Conservation (phyloP, 1,284 basidiomycete species). For the Trichosporon sp. region DNA sequence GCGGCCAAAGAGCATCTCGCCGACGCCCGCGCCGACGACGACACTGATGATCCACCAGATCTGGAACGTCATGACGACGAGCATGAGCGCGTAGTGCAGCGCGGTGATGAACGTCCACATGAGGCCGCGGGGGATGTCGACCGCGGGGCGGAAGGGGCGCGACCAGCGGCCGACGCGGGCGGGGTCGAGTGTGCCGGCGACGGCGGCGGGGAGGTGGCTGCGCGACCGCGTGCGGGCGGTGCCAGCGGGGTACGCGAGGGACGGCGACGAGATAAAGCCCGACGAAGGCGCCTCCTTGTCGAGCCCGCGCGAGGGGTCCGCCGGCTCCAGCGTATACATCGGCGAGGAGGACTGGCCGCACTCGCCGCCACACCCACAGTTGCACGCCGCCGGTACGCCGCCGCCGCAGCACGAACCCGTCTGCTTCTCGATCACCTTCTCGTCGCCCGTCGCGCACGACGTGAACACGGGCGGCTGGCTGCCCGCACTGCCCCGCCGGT, state of each 20-base stretch:
- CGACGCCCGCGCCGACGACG: constrained; percentile 40
- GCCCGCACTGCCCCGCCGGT: neutral
- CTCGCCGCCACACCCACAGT: constrained; percentile 20
- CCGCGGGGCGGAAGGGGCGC: constrained; percentile 30
- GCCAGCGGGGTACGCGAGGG: neutral
- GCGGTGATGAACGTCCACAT: constrained; percentile 32
- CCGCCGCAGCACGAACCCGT: neutral
- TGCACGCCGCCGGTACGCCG: constrained; percentile 2
- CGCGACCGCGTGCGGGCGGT: neutral
- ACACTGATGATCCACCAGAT: constrained; percentile 44
- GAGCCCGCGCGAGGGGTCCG: neutral
- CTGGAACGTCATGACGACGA: constrained; percentile 48
- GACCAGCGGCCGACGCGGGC: constrained; percentile 24
- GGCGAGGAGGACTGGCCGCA: constrained; percentile 8
- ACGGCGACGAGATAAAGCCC: neutral
- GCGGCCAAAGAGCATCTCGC: constrained; percentile 43
- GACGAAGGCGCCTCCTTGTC: neutral
- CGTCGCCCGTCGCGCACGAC: neutral
- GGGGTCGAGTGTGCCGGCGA: constrained; percentile 25
- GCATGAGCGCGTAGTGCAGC: constrained; percentile 42
- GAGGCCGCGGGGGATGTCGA: constrained; percentile 36
- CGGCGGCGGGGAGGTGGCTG: constrained; percentile 25
- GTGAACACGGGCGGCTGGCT: neutral
- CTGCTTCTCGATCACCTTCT: constrained; percentile 4
- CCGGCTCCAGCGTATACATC: neutral